phyloP scores from a whole-genome alignment of 129 eudicot genomes.

The Helianthus tuberosus region DNA sequence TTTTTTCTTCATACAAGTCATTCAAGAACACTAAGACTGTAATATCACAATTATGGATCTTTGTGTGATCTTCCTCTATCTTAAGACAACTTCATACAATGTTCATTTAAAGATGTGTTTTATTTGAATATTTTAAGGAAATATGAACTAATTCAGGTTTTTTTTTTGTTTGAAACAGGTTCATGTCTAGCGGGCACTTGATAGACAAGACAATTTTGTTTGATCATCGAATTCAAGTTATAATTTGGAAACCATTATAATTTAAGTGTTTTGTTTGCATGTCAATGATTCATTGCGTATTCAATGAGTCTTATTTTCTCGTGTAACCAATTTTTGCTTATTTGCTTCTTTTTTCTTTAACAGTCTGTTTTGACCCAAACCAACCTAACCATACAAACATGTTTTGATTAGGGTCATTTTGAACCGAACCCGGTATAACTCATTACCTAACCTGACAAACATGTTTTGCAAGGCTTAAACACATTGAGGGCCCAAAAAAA shows the following conservation, averaged over 20 bases:
- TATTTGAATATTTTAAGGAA: background rate
- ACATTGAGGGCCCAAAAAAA: no score
- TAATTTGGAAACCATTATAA: slow-evolving; percentile 3
- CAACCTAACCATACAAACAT: no score
- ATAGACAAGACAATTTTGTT: slow-evolving; percentile 30
- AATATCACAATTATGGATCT: background rate
- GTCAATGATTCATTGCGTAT: background rate
- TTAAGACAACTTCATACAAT: background rate
- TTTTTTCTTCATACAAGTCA: slow-evolving; percentile 12
- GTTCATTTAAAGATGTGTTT: background rate
- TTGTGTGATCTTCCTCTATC: background rate
- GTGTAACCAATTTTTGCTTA: no score
- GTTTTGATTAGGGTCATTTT: no score
- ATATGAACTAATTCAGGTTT: slow-evolving; percentile 11
- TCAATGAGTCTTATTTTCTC: background rate
- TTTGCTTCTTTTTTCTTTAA: no score
- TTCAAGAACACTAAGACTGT: background rate
- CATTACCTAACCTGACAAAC: no score
- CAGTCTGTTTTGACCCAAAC: no score
- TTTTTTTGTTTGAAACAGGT: slow-evolving; percentile 32
- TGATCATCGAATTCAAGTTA: slow-evolving; percentile 8
- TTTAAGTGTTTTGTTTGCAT: background rate
- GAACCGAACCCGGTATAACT: no score
- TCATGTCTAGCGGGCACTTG: background rate
- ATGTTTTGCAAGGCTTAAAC: no score